Evolutionary conservation across 1,284 basidiomycete species (phyloP).

Genomic region (Vanrija sp.): DNA sequence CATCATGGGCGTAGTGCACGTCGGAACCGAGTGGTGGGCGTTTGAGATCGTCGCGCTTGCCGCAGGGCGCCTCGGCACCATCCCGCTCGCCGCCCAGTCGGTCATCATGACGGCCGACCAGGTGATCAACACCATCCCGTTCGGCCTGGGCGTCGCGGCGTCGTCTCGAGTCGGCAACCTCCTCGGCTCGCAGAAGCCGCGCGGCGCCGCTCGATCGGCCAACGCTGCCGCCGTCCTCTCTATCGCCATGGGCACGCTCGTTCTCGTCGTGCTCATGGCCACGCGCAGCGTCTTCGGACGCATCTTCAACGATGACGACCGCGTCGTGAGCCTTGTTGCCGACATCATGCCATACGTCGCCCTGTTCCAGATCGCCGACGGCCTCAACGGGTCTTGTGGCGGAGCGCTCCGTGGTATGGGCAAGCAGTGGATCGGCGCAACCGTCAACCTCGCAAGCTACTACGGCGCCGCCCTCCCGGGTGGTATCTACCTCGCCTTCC

Average conservation of each 20-base stretch:
- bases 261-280: conserved; percentile 1
- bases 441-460: conserved; percentile 1
- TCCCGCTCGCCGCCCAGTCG: conserved; percentile 1
- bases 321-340: conserved; percentile 1
- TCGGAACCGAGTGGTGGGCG: conserved; percentile 8
- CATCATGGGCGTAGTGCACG: conserved; percentile 4
- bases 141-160: conserved; percentile 4
- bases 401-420: conserved; percentile 2
- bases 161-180: conserved; percentile 5
- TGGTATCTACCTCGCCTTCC: conserved; percentile 4
- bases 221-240: conserved; percentile 1
- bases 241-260: neutral
- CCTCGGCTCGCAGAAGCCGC: conserved; percentile 1
- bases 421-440: conserved; percentile 6
- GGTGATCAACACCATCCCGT: conserved; percentile 7
- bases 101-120: conserved; percentile 10
- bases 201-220: neutral
- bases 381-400: conserved; percentile 4
- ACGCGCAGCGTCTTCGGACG: neutral
- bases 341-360: conserved; percentile 7
- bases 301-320: conserved; percentile 4
- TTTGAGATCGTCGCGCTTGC: conserved; percentile 5
- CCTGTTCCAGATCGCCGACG: conserved; percentile 6
- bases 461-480: conserved; percentile 3
- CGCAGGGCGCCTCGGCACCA: conserved; percentile 3